phyloP scores from a whole-genome alignment of 2,329 filamentous ascomycete species.

The Ceratocystis cacaofunesta region DNA sequence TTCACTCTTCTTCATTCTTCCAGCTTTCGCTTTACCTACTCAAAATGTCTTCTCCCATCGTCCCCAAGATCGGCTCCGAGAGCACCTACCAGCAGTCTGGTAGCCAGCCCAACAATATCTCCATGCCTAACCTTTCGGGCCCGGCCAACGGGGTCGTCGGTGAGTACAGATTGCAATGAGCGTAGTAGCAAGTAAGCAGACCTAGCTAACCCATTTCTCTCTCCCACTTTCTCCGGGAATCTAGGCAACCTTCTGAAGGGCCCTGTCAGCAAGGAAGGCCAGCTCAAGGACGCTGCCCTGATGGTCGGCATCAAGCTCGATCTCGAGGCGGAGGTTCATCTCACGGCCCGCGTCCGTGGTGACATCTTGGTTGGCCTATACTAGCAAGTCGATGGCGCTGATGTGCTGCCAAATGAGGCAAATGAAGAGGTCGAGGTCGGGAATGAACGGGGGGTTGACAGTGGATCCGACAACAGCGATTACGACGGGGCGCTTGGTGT shows the following conservation, averaged over 20 bases:
- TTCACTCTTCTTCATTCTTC: constrained; percentile 1
- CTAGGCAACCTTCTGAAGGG: constrained; percentile 41
- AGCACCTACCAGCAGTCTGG: constrained; percentile 22
- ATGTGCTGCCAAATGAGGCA: background rate
- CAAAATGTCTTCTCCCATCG: constrained; percentile 19
- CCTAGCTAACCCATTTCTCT: background rate
- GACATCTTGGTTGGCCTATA: constrained; percentile 47
- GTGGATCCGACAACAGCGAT: background rate
- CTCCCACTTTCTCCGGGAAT: background rate
- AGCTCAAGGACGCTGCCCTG: constrained; percentile 41
- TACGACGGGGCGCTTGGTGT: background rate
- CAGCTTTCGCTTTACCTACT: background rate
- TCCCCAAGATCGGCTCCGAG: constrained; percentile 21
- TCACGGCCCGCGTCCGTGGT: constrained; percentile 44
- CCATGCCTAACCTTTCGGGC: constrained; percentile 26
- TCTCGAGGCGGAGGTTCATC: constrained; percentile 46
- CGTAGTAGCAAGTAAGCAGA: background rate
- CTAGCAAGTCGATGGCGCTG: constrained; percentile 22
- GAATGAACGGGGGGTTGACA: background rate
- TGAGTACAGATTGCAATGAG: constrained; percentile 15
- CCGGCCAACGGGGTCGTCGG: constrained; percentile 24
- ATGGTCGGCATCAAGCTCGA: constrained; percentile 50
- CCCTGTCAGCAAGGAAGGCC: constrained; percentile 40
- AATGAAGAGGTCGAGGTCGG: background rate
- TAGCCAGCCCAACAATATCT: constrained; percentile 22